These are phyloP conservation scores for Beauveria brongniartii DNA, from an alignment of 2,329 filamentous ascomycete genomes.

Conservation along the genomic window DNA sequence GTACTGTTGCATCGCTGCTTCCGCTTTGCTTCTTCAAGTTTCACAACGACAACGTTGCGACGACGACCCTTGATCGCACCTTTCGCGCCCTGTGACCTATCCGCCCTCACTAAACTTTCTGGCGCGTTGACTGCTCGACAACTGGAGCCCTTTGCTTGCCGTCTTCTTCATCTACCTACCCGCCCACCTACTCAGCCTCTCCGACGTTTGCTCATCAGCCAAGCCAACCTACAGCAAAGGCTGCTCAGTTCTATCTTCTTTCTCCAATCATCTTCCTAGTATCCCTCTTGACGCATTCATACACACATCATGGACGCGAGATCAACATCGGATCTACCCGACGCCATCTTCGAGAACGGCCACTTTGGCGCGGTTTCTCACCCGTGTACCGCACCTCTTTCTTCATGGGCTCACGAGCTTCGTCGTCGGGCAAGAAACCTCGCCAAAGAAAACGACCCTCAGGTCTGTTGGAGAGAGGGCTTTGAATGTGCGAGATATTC, in stretches of 20 bases:
- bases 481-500: not conserved
- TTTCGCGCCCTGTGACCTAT: not conserved
- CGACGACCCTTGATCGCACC: not conserved
- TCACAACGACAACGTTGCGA: not conserved
- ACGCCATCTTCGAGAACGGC: not conserved
- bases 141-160: not conserved
- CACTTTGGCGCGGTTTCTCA: conserved; percentile 1
- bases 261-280: not conserved
- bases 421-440: not conserved
- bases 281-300: not conserved
- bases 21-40: not conserved
- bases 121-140: not conserved
- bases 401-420: conserved; percentile 1
- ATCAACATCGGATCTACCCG: not conserved
- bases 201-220: not conserved
- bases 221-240: not conserved
- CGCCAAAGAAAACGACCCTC: not conserved
- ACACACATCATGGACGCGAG: conserved; percentile 1
- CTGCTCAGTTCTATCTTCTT: not conserved
- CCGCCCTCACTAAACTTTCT: not conserved
- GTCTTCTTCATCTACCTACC: not conserved
- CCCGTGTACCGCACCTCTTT: not conserved
- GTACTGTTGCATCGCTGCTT: not conserved
- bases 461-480: not conserved
- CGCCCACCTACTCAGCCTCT: not conserved